Conservation (phyloP, 179 eudicot species). For the Camellia oleifera region DNA sequence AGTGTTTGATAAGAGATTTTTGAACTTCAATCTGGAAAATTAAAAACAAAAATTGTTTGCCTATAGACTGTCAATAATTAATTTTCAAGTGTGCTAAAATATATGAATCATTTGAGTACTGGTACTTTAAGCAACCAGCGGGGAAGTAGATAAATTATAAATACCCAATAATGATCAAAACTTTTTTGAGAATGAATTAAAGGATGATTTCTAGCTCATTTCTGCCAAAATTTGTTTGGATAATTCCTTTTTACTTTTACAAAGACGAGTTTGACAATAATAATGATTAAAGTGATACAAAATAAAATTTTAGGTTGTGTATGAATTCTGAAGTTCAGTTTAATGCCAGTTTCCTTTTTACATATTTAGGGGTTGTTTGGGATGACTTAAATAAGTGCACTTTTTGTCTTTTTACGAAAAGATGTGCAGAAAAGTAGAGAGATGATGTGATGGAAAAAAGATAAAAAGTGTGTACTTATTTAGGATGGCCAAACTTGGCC, state of each 20-base stretch:
- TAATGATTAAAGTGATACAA: background rate
- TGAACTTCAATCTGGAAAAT: background rate
- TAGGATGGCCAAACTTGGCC: too few relatives aligned
- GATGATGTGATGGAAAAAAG: too few relatives aligned
- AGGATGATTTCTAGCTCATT: background rate
- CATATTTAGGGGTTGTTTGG: background rate
- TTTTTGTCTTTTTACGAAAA: too few relatives aligned
- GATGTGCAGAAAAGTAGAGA: too few relatives aligned
- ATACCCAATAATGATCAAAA: background rate
- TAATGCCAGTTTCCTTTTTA: background rate
- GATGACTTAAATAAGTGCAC: too few relatives aligned
- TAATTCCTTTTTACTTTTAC: background rate
- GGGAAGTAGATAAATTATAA: background rate
- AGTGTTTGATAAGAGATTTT: background rate
- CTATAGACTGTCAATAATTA: background rate
- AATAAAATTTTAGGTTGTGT: background rate
- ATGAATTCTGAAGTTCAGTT: background rate
- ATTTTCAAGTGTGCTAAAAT: background rate
- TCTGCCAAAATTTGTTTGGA: background rate
- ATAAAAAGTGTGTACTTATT: too few relatives aligned
- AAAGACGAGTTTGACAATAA: background rate
- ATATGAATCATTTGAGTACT: background rate
- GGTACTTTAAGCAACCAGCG: background rate
- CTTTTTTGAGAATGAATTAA: background rate
- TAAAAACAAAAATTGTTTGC: background rate